Base-by-base conservation (phyloP, 495 filamentous ascomycete species). In the Aspergillus biplanus region DNA sequence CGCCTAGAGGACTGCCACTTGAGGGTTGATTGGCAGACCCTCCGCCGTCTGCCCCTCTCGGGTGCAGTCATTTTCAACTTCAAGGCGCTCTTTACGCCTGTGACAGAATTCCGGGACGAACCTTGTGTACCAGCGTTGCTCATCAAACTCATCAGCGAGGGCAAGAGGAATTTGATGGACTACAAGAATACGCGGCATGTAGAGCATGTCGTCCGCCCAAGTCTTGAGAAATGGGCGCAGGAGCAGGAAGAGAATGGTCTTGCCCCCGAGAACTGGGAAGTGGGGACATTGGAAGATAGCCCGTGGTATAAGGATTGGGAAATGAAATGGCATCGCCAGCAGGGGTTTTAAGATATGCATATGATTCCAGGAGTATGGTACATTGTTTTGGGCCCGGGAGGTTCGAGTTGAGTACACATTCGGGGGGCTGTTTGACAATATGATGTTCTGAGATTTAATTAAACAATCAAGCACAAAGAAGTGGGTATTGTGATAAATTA, bases 1-100 rank as follows among this genome's bases (percentile, higher is more conserved):
- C 73, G 69, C 7, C 67, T 89, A n/a, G 78, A 82, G 0, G 85
- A 90, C 27, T 80, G 89, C 65, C 75, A 88, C 59, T 82, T 97
- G 13, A 86, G 93, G n/a, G 92, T 95, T 3, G 93, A 97, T 71
- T 95, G 92, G 91, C 93, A 97, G 75, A 97, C 93, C 0, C 81
- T 97, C 16, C 86, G 93, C 12, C 84, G 93, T 32, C 78, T 97
- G 1, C 93, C 93, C 3, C 74, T 97, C 5, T 90, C 88, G 0
- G 91, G 84, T 0, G 87, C 83, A 0, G 76, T 97, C 8, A 84
- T 92, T 3, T 97, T 97, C 76, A 97, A 97, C 71, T 97, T 93
- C 85, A 97, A 95, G 70, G 93, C 89, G 0, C 72, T 96, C 0
- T 97, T 97, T 76, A 95, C 92, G 3, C 89, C 90, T 0, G 72